These are phyloP conservation scores for Colletotrichum eleusines DNA, from an alignment of 2,329 filamentous ascomycete species.

Conservation along the genomic window DNA sequence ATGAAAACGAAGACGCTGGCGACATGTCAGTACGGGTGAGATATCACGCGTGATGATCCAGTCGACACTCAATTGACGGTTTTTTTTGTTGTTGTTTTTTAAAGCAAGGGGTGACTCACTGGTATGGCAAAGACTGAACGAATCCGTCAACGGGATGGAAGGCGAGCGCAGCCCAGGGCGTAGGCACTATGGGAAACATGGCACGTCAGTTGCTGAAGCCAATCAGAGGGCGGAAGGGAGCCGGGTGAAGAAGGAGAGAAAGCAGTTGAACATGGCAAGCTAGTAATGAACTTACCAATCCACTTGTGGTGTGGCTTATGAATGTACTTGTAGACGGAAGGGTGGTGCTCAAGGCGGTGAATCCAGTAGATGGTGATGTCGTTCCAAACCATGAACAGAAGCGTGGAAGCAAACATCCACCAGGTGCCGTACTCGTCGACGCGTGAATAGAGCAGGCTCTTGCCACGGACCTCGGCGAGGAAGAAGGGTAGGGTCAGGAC, in stretches of 20 bases:
- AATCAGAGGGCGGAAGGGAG: neutral
- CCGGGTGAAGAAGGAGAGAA: neutral
- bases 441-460: conserved; percentile 56
- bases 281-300: conserved; percentile 53
- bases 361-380: conserved; percentile 62
- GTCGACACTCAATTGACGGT: neutral
- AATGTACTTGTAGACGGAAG: conserved; percentile 59
- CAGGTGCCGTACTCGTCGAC: conserved; percentile 55
- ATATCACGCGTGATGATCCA: neutral
- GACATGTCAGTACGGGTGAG: conserved; percentile 30
- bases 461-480: conserved; percentile 60
- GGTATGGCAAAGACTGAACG: conserved; percentile 60
- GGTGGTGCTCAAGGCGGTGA: conserved; percentile 60
- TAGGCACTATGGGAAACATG: conserved; percentile 54
- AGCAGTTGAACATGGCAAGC: neutral
- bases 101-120: conserved; percentile 48
- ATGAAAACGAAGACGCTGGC: conserved; percentile 57
- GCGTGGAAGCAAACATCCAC: conserved; percentile 54
- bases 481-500: conserved; percentile 60
- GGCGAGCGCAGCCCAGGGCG: conserved; percentile 60
- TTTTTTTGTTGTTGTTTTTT: too few species aligned
- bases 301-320: conserved; percentile 64
- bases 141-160: conserved; percentile 62
- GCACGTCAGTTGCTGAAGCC: neutral
- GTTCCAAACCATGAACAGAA: conserved; percentile 60